Conservation (phyloP, 768 basidiomycete species). For the Pilatotrama ljubarskyi region DNA sequence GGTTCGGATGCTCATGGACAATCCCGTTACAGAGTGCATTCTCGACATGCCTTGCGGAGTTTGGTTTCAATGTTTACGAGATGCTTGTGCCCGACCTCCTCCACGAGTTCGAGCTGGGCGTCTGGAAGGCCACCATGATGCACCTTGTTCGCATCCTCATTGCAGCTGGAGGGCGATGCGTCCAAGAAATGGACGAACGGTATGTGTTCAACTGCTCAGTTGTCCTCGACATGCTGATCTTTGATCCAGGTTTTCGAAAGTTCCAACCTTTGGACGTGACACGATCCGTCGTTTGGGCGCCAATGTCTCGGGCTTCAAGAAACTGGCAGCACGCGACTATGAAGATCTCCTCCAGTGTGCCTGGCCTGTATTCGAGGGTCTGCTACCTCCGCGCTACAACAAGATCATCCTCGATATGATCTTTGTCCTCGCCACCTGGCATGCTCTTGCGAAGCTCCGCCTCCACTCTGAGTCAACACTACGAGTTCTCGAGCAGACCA, state of each 20-base stretch:
- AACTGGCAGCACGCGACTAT: slow-evolving; percentile 30
- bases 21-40: slow-evolving; percentile 20
- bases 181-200: slow-evolving; percentile 17
- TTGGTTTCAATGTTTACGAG: slow-evolving; percentile 30
- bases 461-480: slow-evolving; percentile 41
- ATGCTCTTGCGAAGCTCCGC: slow-evolving; percentile 41
- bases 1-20: too few species aligned
- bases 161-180: background rate
- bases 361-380: slow-evolving; percentile 38
- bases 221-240: background rate
- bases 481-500: slow-evolving; percentile 25
- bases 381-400: slow-evolving; percentile 24
- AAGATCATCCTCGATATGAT: slow-evolving; percentile 34
- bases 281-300: slow-evolving; percentile 27
- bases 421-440: slow-evolving; percentile 37
- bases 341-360: slow-evolving; percentile 23
- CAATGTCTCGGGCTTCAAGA: slow-evolving; percentile 29
- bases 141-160: slow-evolving; percentile 31
- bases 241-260: slow-evolving; percentile 16
- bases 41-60: slow-evolving; percentile 29
- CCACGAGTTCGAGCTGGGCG: slow-evolving; percentile 38
- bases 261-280: slow-evolving; percentile 26
- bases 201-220: background rate
- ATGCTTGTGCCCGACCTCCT: slow-evolving; percentile 35
- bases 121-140: slow-evolving; percentile 32